A percentile compares a stretch with the other conserved stretches of the same genome.
Evolutionary conservation across 1,284 basidiomycete genomes (phyloP).

Genomic region (Cystobasidium pallidum): DNA sequence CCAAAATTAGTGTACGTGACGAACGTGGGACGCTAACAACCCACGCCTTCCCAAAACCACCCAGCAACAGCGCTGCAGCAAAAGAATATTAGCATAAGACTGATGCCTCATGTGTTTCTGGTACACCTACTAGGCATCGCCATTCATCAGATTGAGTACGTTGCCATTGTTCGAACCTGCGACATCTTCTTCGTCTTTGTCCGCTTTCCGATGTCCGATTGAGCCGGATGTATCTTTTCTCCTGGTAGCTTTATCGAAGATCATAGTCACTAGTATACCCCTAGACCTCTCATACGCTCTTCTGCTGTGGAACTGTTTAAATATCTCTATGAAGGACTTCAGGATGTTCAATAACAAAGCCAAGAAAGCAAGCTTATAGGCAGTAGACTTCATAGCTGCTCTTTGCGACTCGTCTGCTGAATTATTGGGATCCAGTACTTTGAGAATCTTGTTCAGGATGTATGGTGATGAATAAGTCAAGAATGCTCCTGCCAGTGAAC

Average conservation of each 20-base stretch:
- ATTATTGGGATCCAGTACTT: slow-evolving; percentile 43
- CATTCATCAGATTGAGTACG: slow-evolving; percentile 56
- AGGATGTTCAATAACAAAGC: slow-evolving; percentile 66
- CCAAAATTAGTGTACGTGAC: too few relatives aligned
- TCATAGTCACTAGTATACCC: slow-evolving; percentile 73
- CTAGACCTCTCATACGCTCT: slow-evolving; percentile 71
- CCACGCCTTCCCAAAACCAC: slow-evolving; percentile 37
- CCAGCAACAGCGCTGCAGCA: slow-evolving; percentile 43
- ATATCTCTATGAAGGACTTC: slow-evolving; percentile 70
- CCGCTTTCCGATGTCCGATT: slow-evolving; percentile 56
- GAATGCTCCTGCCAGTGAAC: slow-evolving; percentile 26
- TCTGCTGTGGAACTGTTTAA: slow-evolving; percentile 76
- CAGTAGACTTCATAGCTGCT: slow-evolving; percentile 60
- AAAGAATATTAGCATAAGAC: background rate
- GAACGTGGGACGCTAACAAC: background rate
- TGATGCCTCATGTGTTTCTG: background rate
- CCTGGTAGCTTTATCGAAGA: slow-evolving; percentile 88
- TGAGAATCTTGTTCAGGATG: slow-evolving; percentile 49
- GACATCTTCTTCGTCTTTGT: slow-evolving; percentile 60
- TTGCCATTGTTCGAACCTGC: slow-evolving; percentile 18
- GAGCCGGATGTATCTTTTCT: slow-evolving; percentile 81
- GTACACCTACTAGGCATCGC: slow-evolving; percentile 52
- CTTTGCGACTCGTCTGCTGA: background rate
- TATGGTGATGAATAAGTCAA: slow-evolving; percentile 46
- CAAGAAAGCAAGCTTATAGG: slow-evolving; percentile 71